A percentile compares a stretch with the other conserved stretches of the same genome.
phyloP scores from a whole-genome alignment of 306 rosid species.

The Fragaria vesca region DNA sequence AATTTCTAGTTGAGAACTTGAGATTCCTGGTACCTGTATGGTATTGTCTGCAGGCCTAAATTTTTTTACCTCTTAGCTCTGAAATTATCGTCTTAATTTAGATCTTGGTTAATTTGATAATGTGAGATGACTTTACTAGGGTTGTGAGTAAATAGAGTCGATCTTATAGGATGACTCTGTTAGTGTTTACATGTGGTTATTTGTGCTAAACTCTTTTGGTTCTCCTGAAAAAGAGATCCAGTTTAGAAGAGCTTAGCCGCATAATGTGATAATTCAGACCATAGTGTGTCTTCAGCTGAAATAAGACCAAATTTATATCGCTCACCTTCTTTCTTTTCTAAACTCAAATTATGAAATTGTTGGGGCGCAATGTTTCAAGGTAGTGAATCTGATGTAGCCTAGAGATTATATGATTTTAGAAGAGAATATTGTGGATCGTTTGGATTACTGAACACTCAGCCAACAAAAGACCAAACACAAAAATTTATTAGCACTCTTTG shows the following conservation, averaged over 20 bases:
- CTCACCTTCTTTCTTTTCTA: background rate
- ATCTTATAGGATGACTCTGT: background rate
- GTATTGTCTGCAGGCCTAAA: conserved; percentile 2
- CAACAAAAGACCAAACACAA: background rate
- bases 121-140: conserved; percentile 7
- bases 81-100: background rate
- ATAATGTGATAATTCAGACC: background rate
- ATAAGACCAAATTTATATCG: background rate
- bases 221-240: background rate
- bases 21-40: background rate
- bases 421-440: background rate
- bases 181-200: background rate
- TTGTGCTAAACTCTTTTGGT: background rate
- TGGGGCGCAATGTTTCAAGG: background rate
- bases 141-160: conserved; percentile 10
- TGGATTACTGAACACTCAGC: background rate
- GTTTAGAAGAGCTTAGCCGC: background rate
- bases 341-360: background rate
- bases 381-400: background rate
- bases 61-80: background rate
- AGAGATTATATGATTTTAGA: background rate
- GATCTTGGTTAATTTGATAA: background rate
- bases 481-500: background rate
- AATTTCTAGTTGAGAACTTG: background rate
- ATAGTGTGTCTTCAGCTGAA: background rate